Evolutionary conservation across 352 stramenopile species (phyloP).

Genomic region (Phytophthora cajani): DNA sequence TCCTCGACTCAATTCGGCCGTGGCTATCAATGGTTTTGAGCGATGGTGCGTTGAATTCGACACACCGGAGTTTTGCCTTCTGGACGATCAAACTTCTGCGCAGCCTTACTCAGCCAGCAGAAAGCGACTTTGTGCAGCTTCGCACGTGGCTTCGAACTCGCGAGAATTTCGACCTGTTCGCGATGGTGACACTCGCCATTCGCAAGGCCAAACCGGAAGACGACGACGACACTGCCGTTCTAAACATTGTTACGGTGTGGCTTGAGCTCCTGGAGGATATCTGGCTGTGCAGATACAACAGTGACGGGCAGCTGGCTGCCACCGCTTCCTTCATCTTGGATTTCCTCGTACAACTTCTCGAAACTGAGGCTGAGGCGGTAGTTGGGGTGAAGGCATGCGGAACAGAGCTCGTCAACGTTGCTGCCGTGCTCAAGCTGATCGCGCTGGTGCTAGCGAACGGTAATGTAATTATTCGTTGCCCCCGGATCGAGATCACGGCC

Average conservation of each 20-base stretch:
- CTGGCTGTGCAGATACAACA: constrained; percentile 45
- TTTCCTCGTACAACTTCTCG: constrained; percentile 23
- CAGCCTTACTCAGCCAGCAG: constrained; percentile 30
- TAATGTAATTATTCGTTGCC: constrained; percentile 1
- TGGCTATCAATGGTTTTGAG: constrained; percentile 12
- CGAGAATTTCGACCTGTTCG: constrained; percentile 30
- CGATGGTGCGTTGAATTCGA: neutral
- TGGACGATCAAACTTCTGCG: constrained; percentile 48
- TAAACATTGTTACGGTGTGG: constrained; percentile 24
- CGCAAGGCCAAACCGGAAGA: neutral
- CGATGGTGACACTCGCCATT: constrained; percentile 9
- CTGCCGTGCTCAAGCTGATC: constrained; percentile 23
- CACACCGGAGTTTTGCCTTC: constrained; percentile 18
- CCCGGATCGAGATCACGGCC: neutral
- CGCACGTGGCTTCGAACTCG: constrained; percentile 23
- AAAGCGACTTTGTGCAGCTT: constrained; percentile 5
- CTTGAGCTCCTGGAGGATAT: constrained; percentile 40
- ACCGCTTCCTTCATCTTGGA: constrained; percentile 24
- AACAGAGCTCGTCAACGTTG: constrained; percentile 10
- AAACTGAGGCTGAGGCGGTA: constrained; percentile 11
- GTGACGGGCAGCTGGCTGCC: constrained; percentile 33
- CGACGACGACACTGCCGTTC: constrained; percentile 11
- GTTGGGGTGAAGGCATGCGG: neutral
- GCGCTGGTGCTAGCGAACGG: constrained; percentile 36
- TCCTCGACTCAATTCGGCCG: constrained; percentile 20